These are phyloP conservation scores for Cyberlindnera suaveolens DNA, from an alignment of 805 yeast genomes.

Conservation along the genomic window DNA sequence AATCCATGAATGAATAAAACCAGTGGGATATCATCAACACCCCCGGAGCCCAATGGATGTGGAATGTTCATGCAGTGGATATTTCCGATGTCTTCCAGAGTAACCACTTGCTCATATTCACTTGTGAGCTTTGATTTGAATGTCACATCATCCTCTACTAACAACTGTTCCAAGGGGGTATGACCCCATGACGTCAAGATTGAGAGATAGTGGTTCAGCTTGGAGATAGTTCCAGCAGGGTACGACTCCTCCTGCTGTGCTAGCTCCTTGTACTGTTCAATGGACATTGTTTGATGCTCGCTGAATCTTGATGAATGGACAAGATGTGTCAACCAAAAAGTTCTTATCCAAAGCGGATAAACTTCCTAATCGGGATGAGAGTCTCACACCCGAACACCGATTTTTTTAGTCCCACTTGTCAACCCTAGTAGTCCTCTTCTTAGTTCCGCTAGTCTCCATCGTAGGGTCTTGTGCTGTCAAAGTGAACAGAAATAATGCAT, in stretches of 20 bases:
- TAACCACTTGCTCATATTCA: constrained; percentile 6
- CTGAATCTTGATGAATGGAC: neutral
- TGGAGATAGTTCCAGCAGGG: neutral
- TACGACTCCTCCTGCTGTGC: constrained; percentile 14
- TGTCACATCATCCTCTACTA: constrained; percentile 14
- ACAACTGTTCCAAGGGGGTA: constrained; percentile 13
- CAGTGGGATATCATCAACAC: constrained; percentile 36
- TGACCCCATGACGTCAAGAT: neutral
- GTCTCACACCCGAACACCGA: no score
- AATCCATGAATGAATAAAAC: constrained; percentile 76
- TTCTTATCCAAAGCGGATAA: no score
- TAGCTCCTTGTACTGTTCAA: constrained; percentile 14
- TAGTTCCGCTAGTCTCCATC: no score
- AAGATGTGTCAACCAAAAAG: no score
- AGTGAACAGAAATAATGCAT: no score
- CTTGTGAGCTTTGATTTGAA: constrained; percentile 12
- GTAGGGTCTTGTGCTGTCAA: no score
- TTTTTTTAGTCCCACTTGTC: no score
- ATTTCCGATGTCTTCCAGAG: constrained; percentile 10
- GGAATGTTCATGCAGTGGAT: constrained; percentile 11
- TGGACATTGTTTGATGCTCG: constrained; percentile 7
- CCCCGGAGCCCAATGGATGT: constrained; percentile 7
- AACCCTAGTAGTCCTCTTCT: no score
- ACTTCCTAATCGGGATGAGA: no score
- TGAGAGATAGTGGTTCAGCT: neutral